Evolutionary conservation across 2,329 filamentous ascomycete species (phyloP), one percentile per base, ranked within the genome.

Genomic region (Xylaria sp.): DNA sequence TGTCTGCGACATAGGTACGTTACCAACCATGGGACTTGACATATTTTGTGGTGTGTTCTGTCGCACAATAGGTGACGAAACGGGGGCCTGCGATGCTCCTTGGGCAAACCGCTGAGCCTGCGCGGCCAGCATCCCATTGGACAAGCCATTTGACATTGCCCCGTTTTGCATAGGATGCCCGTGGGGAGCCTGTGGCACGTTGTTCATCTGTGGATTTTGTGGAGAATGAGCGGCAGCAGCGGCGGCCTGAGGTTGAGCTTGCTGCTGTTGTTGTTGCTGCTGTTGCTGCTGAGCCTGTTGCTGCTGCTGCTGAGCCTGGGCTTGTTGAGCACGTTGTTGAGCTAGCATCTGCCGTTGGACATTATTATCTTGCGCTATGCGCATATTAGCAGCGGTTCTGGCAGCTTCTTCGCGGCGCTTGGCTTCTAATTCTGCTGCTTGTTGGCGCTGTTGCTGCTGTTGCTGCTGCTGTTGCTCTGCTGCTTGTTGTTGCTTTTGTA

Each of bases 31-130:
- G 9, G 89, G 90, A 1, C 89, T 91, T 5, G 89, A 91, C 81
- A 88, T 86, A 66, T 86, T 88, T 65, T 89, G 88, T 13, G 89
- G 89, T 1, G 89, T 91, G 25, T 86, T 87, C 73, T 91, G 89
- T 15, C 88, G 85, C 25, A 87, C 80, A 66, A 89, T 83, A 0
- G 92, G 92, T n/a, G 92, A 93, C 9, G 90, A 90, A 1, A 89
- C 89, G 3, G 88, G 86, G 18, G 87, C 83, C 75, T 92, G 90
- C 1, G 89, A 86, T 8, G 89, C 86, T 72, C 90, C 86, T 58
- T 83, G 82, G 23, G 82, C 81, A 71, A 88, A 88, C 10, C 86
- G 83, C 39, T 83, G 80, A 63, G 82, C 78, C 13, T 81, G 79
- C 68, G 85, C 84, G 6, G 80, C 79, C 10, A 82, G 68, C 73